A percentile compares a stretch with the other conserved stretches of the same genome.
These are phyloP conservation scores for Arthrobotrys megalospora DNA, from an alignment of 2,329 filamentous ascomycete species.

Conservation along the genomic window DNA sequence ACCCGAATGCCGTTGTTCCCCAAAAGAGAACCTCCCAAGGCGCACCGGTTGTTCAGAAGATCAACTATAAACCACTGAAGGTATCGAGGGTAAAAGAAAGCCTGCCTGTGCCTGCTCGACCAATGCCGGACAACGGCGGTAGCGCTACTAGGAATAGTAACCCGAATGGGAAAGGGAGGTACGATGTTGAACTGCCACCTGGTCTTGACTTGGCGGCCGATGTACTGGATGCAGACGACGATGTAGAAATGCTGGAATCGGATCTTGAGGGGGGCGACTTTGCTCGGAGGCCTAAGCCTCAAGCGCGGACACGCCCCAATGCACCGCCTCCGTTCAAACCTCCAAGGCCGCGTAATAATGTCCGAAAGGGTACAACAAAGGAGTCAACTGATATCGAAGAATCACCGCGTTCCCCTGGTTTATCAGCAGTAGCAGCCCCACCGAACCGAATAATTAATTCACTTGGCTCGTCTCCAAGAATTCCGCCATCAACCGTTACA, in stretches of 20 bases:
- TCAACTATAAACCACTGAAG: slow-evolving; percentile 50
- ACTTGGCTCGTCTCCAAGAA: slow-evolving; percentile 9
- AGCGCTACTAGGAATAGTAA: neutral
- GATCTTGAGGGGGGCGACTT: slow-evolving; percentile 49
- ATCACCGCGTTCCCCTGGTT: neutral
- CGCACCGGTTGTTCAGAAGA: slow-evolving; percentile 35
- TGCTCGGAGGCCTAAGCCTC: slow-evolving; percentile 35
- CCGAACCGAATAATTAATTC: neutral
- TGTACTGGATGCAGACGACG: slow-evolving; percentile 32
- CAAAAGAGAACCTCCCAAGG: slow-evolving; percentile 49
- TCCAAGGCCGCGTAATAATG: slow-evolving; percentile 9
- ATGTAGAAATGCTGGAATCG: slow-evolving; percentile 47
- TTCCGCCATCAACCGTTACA: slow-evolving; percentile 19
- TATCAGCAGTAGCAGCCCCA: neutral
- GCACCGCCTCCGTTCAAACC: slow-evolving; percentile 51
- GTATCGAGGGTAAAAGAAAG: slow-evolving; percentile 37
- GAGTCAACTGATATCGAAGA: neutral
- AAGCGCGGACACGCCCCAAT: slow-evolving; percentile 41
- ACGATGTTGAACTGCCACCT: neutral
- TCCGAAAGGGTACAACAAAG: neutral
- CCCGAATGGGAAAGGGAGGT: neutral
- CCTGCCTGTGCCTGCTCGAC: neutral
- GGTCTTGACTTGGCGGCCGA: slow-evolving; percentile 25
- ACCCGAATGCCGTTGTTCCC: slow-evolving; percentile 24
- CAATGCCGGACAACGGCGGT: neutral